Evolutionary conservation across 2,329 filamentous ascomycete species (phyloP).

Genomic region (Aspergillus terreus): DNA sequence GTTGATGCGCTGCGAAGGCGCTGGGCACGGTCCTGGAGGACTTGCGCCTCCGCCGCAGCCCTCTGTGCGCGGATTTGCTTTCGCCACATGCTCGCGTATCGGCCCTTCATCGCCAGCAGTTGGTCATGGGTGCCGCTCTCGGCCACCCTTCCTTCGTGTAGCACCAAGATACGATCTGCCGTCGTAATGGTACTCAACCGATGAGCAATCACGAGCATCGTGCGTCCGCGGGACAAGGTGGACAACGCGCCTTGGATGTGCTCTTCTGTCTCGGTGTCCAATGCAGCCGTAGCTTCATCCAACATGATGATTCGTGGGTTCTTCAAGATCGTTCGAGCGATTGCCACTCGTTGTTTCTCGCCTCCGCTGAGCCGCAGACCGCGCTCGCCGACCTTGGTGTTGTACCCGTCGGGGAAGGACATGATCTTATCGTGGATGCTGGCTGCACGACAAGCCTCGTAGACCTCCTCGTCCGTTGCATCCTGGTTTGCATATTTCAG

Average conservation of each 20-base stretch:
- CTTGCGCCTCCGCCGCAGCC: slow-evolving; percentile 59
- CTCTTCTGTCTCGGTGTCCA: slow-evolving; percentile 89
- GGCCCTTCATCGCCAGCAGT: slow-evolving; percentile 65
- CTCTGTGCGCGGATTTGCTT: slow-evolving; percentile 79
- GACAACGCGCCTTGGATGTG: slow-evolving; percentile 85
- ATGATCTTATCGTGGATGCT: slow-evolving; percentile 92
- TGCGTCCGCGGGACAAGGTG: slow-evolving; percentile 77
- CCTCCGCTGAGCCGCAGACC: slow-evolving; percentile 83
- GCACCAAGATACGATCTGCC: slow-evolving; percentile 78
- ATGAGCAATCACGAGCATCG: slow-evolving; percentile 92
- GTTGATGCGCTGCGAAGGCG: slow-evolving; percentile 40
- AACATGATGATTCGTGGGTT: slow-evolving; percentile 87
- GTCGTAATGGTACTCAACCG: slow-evolving; percentile 81
- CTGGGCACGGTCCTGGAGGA: slow-evolving; percentile 42
- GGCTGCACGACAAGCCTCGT: slow-evolving; percentile 75
- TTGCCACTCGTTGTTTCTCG: slow-evolving; percentile 90
- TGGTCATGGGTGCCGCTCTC: slow-evolving; percentile 78
- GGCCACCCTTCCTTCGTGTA: slow-evolving; percentile 70
- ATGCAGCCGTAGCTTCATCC: slow-evolving; percentile 86
- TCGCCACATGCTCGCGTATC: slow-evolving; percentile 82
- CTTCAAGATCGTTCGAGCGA: slow-evolving; percentile 89
- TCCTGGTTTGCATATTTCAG: slow-evolving; percentile 80
- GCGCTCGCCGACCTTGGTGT: slow-evolving; percentile 87
- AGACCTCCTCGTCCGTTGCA: slow-evolving; percentile 77
- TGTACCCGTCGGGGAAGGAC: slow-evolving; percentile 80